Conservation (phyloP, 2,329 filamentous ascomycete genomes). For the Botrytis pseudocinerea region DNA sequence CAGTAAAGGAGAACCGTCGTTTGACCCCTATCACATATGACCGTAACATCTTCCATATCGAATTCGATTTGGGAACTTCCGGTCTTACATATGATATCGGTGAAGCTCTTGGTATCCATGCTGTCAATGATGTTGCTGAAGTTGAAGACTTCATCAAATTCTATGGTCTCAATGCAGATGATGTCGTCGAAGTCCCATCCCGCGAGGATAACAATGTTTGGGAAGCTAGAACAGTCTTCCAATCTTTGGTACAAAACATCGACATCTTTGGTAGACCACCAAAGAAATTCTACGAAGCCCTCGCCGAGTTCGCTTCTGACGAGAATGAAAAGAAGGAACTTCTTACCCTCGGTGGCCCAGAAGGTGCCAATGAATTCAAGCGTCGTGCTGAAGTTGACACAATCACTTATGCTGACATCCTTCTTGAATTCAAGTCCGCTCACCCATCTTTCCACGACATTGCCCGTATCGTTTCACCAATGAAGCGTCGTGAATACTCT, state of each 20-base stretch:
- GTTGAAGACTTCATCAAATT: conserved; percentile 84
- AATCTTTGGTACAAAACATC: conserved; percentile 86
- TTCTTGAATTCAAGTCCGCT: conserved; percentile 87
- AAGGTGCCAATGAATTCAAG: conserved; percentile 90
- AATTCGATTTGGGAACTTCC: conserved; percentile 91
- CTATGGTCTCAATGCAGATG: conserved; percentile 80
- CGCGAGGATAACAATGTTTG: conserved; percentile 72
- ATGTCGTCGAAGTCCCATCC: conserved; percentile 87
- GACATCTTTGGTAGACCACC: conserved; percentile 96
- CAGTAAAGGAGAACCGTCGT: conserved; percentile 92
- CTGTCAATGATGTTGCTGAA: conserved; percentile 81
- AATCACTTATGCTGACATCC: conserved; percentile 84
- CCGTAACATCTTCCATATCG: conserved; percentile 99
- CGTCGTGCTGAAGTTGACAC: conserved; percentile 87
- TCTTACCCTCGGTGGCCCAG: conserved; percentile 70
- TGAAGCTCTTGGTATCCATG: conserved; percentile 93
- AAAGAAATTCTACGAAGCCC: conserved; percentile 94
- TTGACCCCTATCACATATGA: conserved; percentile 88
- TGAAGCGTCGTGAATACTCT: conserved; percentile 98
- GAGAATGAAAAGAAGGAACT: conserved; percentile 81
- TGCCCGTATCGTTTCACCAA: conserved; percentile 79
- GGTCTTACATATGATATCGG: conserved; percentile 96
- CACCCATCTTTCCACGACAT: conserved; percentile 88
- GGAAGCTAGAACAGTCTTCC: conserved; percentile 90
- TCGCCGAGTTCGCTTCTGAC: conserved; percentile 83